phyloP scores from a whole-genome alignment of 805 yeast genomes.

The Geotrichum ghanense region DNA sequence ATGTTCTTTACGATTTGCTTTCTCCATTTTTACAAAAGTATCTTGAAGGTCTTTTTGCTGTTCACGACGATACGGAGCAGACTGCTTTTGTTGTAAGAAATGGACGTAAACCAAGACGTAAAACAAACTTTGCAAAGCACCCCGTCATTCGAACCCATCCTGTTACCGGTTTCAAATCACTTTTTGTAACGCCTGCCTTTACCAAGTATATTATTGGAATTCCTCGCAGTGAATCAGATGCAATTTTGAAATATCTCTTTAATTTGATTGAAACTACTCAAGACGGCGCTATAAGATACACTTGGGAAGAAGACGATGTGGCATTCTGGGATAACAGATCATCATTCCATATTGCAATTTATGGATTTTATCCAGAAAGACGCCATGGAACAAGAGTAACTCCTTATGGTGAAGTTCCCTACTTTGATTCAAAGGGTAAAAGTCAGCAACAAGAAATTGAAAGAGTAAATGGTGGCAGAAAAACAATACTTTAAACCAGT shows the following conservation, averaged over 20 bases:
- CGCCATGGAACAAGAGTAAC: slow-evolving; percentile 70
- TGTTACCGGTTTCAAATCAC: slow-evolving; percentile 47
- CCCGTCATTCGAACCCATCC: slow-evolving; percentile 53
- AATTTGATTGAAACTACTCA: slow-evolving; percentile 38
- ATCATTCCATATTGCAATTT: slow-evolving; percentile 53
- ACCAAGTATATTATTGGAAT: slow-evolving; percentile 51
- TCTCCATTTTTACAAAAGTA: slow-evolving; percentile 53
- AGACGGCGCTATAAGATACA: slow-evolving; percentile 61
- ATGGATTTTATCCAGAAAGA: slow-evolving; percentile 44
- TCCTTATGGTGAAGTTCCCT: slow-evolving; percentile 55
- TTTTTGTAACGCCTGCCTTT: slow-evolving; percentile 45
- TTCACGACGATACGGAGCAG: slow-evolving; percentile 53
- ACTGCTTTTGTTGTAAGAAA: slow-evolving; percentile 24
- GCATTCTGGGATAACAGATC: slow-evolving; percentile 73
- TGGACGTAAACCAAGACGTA: slow-evolving; percentile 34
- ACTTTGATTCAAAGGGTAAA: too few species aligned
- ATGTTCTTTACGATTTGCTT: slow-evolving; percentile 59
- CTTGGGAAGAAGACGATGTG: slow-evolving; percentile 61
- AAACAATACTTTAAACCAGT: background rate
- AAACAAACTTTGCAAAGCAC: slow-evolving; percentile 39
- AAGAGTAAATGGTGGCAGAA: background rate
- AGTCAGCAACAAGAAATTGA: too few species aligned
- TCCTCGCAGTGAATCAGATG: slow-evolving; percentile 56
- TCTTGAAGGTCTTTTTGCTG: slow-evolving; percentile 47
- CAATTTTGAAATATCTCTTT: slow-evolving; percentile 33